phyloP scores from a whole-genome alignment of 768 basidiomycete species.

The Tremella yokohamensis region DNA sequence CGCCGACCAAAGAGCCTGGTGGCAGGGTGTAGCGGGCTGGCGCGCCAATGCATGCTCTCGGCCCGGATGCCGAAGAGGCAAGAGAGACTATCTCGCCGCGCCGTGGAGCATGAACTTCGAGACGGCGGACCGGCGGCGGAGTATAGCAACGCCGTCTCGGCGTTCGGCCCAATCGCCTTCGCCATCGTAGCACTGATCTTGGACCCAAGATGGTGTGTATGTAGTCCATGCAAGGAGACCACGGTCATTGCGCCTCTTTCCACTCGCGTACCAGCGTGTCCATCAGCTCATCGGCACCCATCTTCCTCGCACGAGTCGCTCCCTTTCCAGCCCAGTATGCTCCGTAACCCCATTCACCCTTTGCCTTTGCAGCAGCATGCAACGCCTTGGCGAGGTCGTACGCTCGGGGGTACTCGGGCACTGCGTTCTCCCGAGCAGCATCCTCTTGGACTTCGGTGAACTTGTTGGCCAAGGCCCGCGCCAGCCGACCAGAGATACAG shows the following conservation, averaged over 20 bases:
- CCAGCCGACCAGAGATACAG: conserved; percentile 44
- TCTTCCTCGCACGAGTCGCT: conserved; percentile 24
- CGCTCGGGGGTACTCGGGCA: conserved; percentile 37
- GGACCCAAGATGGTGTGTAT: no score
- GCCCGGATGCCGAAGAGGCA: no score
- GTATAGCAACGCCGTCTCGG: no score
- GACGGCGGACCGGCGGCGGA: no score
- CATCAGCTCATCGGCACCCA: conserved; percentile 31
- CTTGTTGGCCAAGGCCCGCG: conserved; percentile 27
- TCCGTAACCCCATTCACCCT: conserved; percentile 34
- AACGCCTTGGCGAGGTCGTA: conserved; percentile 42
- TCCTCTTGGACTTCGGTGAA: conserved; percentile 25
- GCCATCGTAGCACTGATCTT: no score
- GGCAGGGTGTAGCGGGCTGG: no score
- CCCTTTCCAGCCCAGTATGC: conserved; percentile 45
- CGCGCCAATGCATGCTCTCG: no score
- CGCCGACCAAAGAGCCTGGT: no score
- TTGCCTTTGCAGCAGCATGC: conserved; percentile 31
- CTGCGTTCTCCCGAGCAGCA: neutral
- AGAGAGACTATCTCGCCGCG: no score
- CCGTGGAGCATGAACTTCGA: no score
- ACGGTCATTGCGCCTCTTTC: neutral
- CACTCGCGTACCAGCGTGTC: conserved; percentile 10
- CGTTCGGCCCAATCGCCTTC: no score
- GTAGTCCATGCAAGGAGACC: no score